Evolutionary conservation across 192 early-diverging fungal genomes (phyloP).

Genomic region (Coemansia pectinata): DNA sequence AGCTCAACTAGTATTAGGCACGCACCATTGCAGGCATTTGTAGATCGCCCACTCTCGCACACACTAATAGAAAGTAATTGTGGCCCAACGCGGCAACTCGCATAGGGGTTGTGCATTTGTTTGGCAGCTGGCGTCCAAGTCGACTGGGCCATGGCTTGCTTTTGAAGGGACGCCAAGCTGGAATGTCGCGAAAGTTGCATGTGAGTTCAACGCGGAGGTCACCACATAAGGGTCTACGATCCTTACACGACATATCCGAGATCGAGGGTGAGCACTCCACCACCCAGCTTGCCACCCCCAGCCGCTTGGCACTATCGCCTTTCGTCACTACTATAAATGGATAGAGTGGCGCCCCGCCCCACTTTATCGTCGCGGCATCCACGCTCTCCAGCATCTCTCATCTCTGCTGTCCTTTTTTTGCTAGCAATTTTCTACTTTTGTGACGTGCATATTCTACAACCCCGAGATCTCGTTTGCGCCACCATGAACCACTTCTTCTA

Average conservation of each 20-base stretch:
- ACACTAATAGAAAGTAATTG: neutral
- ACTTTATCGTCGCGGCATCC: neutral
- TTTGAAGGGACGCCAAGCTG: neutral
- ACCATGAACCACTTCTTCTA: slow-evolving; percentile 41
- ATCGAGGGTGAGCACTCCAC: slow-evolving; percentile 4
- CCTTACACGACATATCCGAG: slow-evolving; percentile 1
- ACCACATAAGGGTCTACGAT: neutral
- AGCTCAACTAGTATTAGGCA: neutral
- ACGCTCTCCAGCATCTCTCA: neutral
- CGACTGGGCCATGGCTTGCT: neutral
- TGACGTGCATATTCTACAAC: neutral
- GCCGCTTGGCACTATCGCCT: neutral
- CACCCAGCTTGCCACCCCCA: neutral
- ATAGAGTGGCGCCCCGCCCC: neutral
- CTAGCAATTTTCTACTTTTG: neutral
- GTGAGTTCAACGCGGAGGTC: neutral
- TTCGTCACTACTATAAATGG: slow-evolving; percentile 4
- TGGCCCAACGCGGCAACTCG: neutral
- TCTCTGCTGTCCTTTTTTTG: slow-evolving; percentile 1
- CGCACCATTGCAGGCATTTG: neutral
- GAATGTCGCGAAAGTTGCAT: slow-evolving; percentile 3
- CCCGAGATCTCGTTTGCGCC: neutral
- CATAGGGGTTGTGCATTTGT: neutral
- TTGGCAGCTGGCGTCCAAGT: neutral
- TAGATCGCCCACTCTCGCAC: neutral